phyloP scores from a whole-genome alignment of 2,329 filamentous ascomycete species.

The Curvularia spicifera region DNA sequence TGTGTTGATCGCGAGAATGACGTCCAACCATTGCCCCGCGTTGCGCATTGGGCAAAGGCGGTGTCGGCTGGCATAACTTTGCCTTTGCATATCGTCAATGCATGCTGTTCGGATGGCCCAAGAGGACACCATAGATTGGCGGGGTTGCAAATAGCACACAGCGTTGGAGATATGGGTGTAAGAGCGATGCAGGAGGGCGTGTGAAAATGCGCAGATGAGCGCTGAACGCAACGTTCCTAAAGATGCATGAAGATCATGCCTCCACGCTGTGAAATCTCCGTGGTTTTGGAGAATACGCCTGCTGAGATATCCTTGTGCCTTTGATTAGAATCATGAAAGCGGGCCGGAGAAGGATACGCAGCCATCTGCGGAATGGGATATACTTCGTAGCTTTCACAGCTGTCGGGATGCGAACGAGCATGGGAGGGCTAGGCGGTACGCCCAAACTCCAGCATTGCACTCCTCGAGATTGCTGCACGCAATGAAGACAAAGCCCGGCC shows the following conservation, averaged over 20 bases:
- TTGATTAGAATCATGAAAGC: not conserved
- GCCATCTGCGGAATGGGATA: not conserved
- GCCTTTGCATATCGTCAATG: not conserved
- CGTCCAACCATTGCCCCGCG: conserved; percentile 8
- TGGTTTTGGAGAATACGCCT: not conserved
- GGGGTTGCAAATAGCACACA: not conserved
- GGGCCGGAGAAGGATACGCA: not conserved
- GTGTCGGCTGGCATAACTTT: conserved; percentile 3
- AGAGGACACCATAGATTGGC: not conserved
- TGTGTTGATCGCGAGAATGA: not conserved
- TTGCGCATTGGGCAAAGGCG: not conserved
- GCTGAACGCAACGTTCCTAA: not conserved
- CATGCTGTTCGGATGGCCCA: not conserved
- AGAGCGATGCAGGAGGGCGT: not conserved
- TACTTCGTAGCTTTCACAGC: not conserved
- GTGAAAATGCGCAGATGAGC: not conserved
- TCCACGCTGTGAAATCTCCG: not conserved
- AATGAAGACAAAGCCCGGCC: not conserved
- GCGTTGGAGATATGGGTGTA: not conserved
- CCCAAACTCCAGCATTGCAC: not conserved
- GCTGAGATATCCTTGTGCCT: not conserved
- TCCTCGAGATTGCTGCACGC: not conserved
- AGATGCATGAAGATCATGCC: not conserved
- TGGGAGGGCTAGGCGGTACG: not conserved
- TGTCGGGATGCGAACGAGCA: not conserved